Evolutionary conservation across 208 protist genomes (phyloP).

Genomic region (Leishmania lainsoni): DNA sequence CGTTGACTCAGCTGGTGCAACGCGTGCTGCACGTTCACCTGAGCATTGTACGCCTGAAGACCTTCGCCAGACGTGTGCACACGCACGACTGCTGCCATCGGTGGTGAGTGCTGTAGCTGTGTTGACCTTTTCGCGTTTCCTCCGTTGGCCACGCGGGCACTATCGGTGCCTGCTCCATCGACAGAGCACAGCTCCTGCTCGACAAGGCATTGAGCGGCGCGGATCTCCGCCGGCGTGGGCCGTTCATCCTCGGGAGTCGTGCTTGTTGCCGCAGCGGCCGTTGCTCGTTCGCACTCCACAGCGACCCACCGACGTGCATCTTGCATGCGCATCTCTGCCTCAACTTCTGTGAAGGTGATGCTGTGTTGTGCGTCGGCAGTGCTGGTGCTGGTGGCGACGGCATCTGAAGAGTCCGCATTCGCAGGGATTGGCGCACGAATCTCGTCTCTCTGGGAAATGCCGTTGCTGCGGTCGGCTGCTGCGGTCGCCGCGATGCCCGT

Average conservation of each 20-base stretch:
- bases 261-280: neutral
- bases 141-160: neutral
- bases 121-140: neutral
- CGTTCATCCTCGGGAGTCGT: neutral
- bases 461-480: neutral
- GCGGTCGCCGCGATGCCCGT: slow-evolving; percentile 1
- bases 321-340: slow-evolving; percentile 10
- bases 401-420: neutral
- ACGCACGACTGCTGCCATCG: slow-evolving; percentile 6
- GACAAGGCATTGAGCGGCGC: slow-evolving; percentile 6
- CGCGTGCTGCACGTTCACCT: slow-evolving; percentile 30
- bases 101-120: neutral
- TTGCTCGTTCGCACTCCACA: slow-evolving; percentile 27
- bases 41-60: slow-evolving; percentile 14
- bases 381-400: neutral
- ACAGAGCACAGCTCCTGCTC: slow-evolving; percentile 10
- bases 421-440: neutral
- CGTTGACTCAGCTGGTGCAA: slow-evolving; percentile 27
- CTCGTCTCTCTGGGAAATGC: neutral
- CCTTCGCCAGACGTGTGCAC: slow-evolving; percentile 13
- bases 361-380: neutral
- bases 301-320: slow-evolving; percentile 27
- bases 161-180: neutral
- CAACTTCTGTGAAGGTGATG: slow-evolving; percentile 2
- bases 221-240: neutral